phyloP scores from a whole-genome alignment of 1,139 yeast genomes.

The Debaryomyces udenii region DNA sequence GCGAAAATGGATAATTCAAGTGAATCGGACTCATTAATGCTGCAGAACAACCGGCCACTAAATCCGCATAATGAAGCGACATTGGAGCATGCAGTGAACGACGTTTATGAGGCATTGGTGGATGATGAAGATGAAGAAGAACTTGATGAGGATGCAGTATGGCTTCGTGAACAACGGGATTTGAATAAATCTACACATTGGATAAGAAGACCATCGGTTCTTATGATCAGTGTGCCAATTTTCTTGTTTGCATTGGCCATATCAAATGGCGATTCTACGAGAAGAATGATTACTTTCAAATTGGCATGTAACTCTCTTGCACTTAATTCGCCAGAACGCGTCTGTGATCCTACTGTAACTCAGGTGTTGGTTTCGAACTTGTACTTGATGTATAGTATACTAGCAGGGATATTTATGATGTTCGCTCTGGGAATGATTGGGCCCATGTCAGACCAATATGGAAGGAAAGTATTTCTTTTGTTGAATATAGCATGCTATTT shows the following conservation, averaged over 20 bases:
- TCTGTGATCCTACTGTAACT: slow-evolving; percentile 35
- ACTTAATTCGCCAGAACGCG: slow-evolving; percentile 14
- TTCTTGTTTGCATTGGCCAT: slow-evolving; percentile 33
- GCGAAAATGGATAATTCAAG: not conserved
- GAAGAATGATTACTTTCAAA: slow-evolving; percentile 37
- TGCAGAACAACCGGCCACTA: not conserved
- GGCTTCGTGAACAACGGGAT: slow-evolving; percentile 34
- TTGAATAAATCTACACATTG: slow-evolving; percentile 33
- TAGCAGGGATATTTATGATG: slow-evolving; percentile 34
- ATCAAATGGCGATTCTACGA: slow-evolving; percentile 38
- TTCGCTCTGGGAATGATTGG: slow-evolving; percentile 55
- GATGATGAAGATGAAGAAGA: slow-evolving; percentile 27
- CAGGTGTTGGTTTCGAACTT: slow-evolving; percentile 43
- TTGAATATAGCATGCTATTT: slow-evolving; percentile 31
- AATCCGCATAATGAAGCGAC: slow-evolving; percentile 10
- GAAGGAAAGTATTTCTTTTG: slow-evolving; percentile 54
- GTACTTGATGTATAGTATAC: slow-evolving; percentile 31
- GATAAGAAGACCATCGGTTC: slow-evolving; percentile 38
- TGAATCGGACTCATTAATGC: slow-evolving; percentile 1
- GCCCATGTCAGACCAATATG: slow-evolving; percentile 64
- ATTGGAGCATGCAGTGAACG: slow-evolving; percentile 29
- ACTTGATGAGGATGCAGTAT: slow-evolving; percentile 31
- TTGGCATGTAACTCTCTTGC: slow-evolving; percentile 39
- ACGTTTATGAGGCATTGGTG: slow-evolving; percentile 34
- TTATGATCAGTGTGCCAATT: slow-evolving; percentile 31